Percentiles rank a stretch among this genome's conserved stretches.
Evolutionary conservation across 441 rosid species (phyloP).

Genomic region (Corymbia citriodora): DNA sequence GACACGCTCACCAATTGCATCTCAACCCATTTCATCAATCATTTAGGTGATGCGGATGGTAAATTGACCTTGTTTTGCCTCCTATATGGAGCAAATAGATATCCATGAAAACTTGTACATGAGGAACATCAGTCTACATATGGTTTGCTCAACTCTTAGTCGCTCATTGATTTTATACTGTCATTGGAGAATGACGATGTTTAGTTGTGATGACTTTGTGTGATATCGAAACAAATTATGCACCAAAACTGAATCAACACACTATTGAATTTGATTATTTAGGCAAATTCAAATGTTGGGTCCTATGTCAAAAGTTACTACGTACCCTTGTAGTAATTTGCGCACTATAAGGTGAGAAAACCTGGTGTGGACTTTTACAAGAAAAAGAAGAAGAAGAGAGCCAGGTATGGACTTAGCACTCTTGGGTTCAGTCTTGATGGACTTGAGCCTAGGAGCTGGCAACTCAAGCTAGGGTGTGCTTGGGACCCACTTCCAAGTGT

Average conservation of each 20-base stretch:
- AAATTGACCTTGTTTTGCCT: background rate
- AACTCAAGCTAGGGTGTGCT: accelerated
- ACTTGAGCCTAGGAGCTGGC: accelerated
- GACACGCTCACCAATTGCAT: background rate
- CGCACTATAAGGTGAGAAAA: accelerated
- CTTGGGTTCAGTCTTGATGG: accelerated
- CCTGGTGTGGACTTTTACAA: too few relatives aligned
- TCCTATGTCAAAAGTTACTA: too few relatives aligned
- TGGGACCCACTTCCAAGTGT: accelerated
- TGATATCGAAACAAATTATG: too few relatives aligned
- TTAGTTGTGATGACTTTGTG: too few relatives aligned
- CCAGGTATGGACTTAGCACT: accelerated
- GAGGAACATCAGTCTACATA: background rate
- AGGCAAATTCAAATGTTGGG: too few relatives aligned
- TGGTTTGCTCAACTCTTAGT: background rate
- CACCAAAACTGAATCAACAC: too few relatives aligned
- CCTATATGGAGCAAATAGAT: background rate
- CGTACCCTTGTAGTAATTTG: too few relatives aligned
- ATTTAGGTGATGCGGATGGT: background rate
- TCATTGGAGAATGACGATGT: too few relatives aligned
- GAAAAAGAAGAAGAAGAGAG: too few relatives aligned
- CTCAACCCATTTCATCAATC: background rate
- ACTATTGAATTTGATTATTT: too few relatives aligned
- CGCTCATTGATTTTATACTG: accelerated
- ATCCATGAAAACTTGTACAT: background rate